Evolutionary conservation across 2,329 filamentous ascomycete genomes (phyloP), one percentile per base, ranked within the genome.

Genomic region (Fusarium sp.): DNA sequence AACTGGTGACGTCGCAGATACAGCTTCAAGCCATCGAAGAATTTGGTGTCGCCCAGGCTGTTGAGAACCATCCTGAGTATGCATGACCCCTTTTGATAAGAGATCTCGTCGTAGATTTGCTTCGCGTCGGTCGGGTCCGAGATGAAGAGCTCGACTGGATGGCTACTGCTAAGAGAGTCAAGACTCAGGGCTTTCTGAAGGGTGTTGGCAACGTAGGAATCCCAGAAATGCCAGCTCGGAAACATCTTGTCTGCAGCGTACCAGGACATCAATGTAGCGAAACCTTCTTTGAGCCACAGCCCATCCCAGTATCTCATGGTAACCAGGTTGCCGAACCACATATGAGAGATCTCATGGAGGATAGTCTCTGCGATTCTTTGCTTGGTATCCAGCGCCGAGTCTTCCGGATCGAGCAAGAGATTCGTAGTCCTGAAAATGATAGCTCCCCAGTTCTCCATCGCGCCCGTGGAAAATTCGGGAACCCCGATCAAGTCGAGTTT

Each of bases 121-220:
- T 34, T 3, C 28, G 5, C 22, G 3, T 30, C 17, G 17, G 17
- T 45, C 18, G 17, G 12, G 11, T 45, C 24, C 3, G 24, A 5
- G 6, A 45, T 18, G 12, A 28, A 45, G 3, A 20, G 12, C 32
- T 32, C 8, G 12, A 51, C 6, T 4, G 22, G 3, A 34, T 34
- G 22, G 3, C 30, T 30, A 3, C 28, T 30, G 28, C 10, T 12
- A 12, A 30, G 3, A 30, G 28, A 30, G 28, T 30, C 28, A 1
- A 3, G 28, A 3, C 1, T 30, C 3, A 30, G 28, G 3, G 3
- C 28, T 1, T 30, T 3, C 28, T 30, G 22, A 1, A 51, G 17
- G 17, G n/a, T 34, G 2, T 34, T 11, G n/a, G 48, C 17, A 1
- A 24, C 17, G n/a, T 34, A 24, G n/a, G 12, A 51, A 4, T 51